A percentile compares a stretch with the other conserved stretches of the same genome.
Evolutionary conservation across 257 asterid genomes (phyloP).

Genomic region (Jacaranda copaia): DNA sequence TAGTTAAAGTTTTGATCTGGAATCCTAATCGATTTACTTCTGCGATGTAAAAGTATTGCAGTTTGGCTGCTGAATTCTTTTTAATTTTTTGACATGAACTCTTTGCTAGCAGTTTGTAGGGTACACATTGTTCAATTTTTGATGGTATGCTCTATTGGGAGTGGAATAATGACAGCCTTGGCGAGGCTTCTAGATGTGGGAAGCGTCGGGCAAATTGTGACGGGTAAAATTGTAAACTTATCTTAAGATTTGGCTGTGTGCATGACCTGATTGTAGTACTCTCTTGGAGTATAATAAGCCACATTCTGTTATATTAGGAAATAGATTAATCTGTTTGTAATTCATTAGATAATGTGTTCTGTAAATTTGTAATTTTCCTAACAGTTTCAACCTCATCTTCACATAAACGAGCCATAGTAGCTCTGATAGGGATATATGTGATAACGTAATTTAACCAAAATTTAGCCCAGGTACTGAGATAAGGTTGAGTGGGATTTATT

Average conservation of each 20-base stretch:
- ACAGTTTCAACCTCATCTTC: neutral
- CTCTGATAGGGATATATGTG: constrained; percentile 17
- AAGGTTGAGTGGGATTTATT: neutral
- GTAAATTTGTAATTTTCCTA: constrained; percentile 13
- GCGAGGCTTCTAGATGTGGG: constrained; percentile 65
- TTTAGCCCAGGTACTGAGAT: constrained; percentile 18
- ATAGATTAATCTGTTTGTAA: constrained; percentile 14
- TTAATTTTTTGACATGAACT: constrained; percentile 21
- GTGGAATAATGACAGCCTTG: constrained; percentile 85
- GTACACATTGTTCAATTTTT: constrained; percentile 43
- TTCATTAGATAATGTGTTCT: constrained; percentile 15
- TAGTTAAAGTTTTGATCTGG: constrained; percentile 2
- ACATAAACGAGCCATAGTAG: neutral
- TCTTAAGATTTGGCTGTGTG: constrained; percentile 31
- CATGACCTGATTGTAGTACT: constrained; percentile 11
- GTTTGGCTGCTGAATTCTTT: constrained; percentile 3
- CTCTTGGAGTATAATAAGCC: constrained; percentile 15
- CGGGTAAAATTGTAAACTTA: constrained; percentile 54
- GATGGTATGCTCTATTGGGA: constrained; percentile 79
- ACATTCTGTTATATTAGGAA: neutral
- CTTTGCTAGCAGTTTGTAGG: constrained; percentile 37
- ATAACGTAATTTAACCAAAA: constrained; percentile 24
- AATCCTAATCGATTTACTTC: constrained; percentile 12
- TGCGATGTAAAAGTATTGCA: neutral
- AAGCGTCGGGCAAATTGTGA: constrained; percentile 52